Evolutionary conservation across 768 basidiomycete genomes (phyloP).

Genomic region (Lactifluus subvellereus): DNA sequence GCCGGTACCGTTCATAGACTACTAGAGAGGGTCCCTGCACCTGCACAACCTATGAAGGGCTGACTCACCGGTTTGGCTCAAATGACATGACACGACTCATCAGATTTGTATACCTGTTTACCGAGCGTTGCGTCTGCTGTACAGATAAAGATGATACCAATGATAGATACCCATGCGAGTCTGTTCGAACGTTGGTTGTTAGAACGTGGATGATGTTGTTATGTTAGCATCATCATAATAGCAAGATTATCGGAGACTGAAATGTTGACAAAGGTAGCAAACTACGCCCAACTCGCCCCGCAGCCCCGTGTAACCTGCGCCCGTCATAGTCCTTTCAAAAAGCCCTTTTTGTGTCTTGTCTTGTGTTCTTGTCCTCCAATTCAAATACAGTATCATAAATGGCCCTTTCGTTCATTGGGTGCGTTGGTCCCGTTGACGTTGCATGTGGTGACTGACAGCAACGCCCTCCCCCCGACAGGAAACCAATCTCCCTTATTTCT

Average conservation of each 20-base stretch:
- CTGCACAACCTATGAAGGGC: neutral
- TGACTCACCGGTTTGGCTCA: neutral
- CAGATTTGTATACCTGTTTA: conserved; percentile 14
- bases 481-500: conserved; percentile 85
- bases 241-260: conserved; percentile 11
- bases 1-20: too few relatives aligned
- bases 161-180: conserved; percentile 13
- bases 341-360: neutral
- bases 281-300: neutral
- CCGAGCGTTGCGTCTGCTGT: conserved; percentile 2
- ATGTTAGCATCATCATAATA: neutral
- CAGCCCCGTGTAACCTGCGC: neutral
- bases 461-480: conserved; percentile 40
- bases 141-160: conserved; percentile 20
- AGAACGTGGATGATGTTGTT: neutral
- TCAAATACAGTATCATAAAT: conserved; percentile 8
- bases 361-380: neutral
- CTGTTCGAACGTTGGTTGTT: neutral
- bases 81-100: conserved; percentile 18
- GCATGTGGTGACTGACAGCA: conserved; percentile 2
- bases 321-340: neutral
- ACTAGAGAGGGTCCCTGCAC: too few relatives aligned
- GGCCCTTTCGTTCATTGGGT: conserved; percentile 26
- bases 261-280: neutral
- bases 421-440: neutral